These are phyloP conservation scores for Coemansia erecta DNA, from an alignment of 192 early-diverging fungal genomes.

Conservation along the genomic window DNA sequence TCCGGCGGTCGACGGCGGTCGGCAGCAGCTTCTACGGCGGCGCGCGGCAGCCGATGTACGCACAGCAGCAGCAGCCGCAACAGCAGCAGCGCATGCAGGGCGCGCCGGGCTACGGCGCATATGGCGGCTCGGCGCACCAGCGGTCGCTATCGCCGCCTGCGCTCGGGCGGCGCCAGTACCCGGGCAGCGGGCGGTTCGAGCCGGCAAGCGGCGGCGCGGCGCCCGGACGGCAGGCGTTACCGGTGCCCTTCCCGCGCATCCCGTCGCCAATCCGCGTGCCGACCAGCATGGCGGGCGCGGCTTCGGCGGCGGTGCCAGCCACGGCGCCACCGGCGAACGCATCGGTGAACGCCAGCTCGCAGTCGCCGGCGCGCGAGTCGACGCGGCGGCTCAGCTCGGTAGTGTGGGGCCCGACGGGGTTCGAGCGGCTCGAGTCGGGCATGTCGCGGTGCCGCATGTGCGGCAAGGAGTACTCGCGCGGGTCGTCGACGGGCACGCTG, in stretches of 20 bases:
- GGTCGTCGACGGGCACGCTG: slow-evolving; percentile 53
- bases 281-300: not conserved
- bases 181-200: slow-evolving; percentile 30
- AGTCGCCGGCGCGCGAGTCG: slow-evolving; percentile 52
- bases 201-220: slow-evolving; percentile 4
- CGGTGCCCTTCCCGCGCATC: slow-evolving; percentile 51
- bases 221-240: slow-evolving; percentile 35
- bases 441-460: slow-evolving; percentile 53
- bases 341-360: slow-evolving; percentile 17
- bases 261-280: slow-evolving; percentile 36
- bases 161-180: slow-evolving; percentile 22
- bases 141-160: slow-evolving; percentile 43
- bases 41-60: slow-evolving; percentile 19
- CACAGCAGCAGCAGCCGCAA: slow-evolving; percentile 9
- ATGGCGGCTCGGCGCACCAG: slow-evolving; percentile 19
- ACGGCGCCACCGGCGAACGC: slow-evolving; percentile 4
- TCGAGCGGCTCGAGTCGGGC: slow-evolving; percentile 52
- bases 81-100: slow-evolving; percentile 7
- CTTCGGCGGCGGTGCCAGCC: not conserved
- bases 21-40: slow-evolving; percentile 28
- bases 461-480: slow-evolving; percentile 52
- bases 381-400: slow-evolving; percentile 53
- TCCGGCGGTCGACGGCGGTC: slow-evolving; percentile 49
- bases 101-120: slow-evolving; percentile 9
- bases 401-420: slow-evolving; percentile 51